phyloP scores from a whole-genome alignment of 2,329 filamentous ascomycete species.

The Penicillium sp. region DNA sequence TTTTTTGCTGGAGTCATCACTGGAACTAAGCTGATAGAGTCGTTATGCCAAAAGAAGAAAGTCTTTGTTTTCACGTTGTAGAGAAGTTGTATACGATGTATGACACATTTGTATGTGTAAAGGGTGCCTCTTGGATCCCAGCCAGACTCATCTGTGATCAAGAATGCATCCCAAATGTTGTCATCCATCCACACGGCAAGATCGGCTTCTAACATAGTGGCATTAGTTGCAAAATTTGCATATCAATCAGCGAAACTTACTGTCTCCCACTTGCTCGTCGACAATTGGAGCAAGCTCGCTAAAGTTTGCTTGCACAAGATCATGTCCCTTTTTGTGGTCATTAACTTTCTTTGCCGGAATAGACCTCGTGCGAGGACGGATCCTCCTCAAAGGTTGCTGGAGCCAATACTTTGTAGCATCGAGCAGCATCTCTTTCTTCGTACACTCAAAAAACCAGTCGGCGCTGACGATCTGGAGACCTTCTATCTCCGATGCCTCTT shows the following conservation, averaged over 20 bases:
- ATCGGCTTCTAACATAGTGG: not conserved
- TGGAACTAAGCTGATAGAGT: not conserved
- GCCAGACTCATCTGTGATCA: constrained; percentile 6
- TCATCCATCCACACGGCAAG: constrained; percentile 18
- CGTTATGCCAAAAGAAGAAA: not conserved
- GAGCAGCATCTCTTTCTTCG: not conserved
- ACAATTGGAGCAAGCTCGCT: too few species aligned
- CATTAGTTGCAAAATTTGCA: too few species aligned
- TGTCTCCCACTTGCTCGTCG: too few species aligned
- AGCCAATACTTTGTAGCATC: not conserved
- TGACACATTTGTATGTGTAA: not conserved
- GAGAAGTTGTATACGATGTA: constrained; percentile 13
- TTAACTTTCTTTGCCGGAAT: too few species aligned
- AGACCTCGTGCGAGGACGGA: too few species aligned
- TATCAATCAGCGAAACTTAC: too few species aligned
- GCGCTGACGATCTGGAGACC: not conserved
- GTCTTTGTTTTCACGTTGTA: not conserved
- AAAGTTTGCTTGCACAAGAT: too few species aligned
- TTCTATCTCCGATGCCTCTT: not conserved
- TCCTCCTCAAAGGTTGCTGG: not conserved
- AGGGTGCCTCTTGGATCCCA: too few species aligned
- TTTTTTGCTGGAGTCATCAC: too few species aligned
- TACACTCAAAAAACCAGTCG: not conserved
- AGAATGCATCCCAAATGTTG: constrained; percentile 14
- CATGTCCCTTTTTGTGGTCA: too few species aligned